Conservation (phyloP, 139 green algal genomes). For the Coelastrella sp. region DNA sequence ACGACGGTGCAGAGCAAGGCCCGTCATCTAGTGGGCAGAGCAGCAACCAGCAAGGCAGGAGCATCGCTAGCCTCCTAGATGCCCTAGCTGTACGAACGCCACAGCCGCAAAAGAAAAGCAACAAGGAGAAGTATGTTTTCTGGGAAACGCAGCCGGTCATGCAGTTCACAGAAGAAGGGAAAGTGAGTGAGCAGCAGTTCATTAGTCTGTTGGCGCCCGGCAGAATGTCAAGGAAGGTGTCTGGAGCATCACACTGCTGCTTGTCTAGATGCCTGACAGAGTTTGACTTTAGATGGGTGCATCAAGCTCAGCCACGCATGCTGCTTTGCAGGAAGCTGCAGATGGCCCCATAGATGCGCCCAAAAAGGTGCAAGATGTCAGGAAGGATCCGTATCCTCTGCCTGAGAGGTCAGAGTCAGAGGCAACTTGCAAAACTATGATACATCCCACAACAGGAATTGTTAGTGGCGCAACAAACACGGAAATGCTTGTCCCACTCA, state of each 20-base stretch:
- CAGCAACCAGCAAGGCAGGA: neutral
- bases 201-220: neutral
- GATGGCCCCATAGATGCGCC: constrained; percentile 89
- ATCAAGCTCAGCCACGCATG: neutral
- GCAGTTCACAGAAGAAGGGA: constrained; percentile 81
- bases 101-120: neutral
- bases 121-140: constrained; percentile 69
- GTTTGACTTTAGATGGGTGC: no score
- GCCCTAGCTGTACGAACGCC: neutral
- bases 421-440: neutral
- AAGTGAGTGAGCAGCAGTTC: neutral
- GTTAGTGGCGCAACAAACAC: no score
- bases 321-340: constrained; percentile 42
- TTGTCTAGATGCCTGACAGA: no score
- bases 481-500: no score
- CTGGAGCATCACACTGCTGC: no score
- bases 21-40: neutral
- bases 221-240: no score
- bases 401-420: constrained; percentile 66
- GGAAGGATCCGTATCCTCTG: constrained; percentile 86
- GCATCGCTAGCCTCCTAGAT: neutral
- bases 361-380: constrained; percentile 83
- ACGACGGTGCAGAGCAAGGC: neutral
- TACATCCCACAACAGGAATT: neutral
- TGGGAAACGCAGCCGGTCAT: constrained; percentile 96